A percentile compares a stretch with the other conserved stretches of the same genome.
Evolutionary conservation across 257 asterid genomes (phyloP).

Genomic region (Paraleonurus japonicus): DNA sequence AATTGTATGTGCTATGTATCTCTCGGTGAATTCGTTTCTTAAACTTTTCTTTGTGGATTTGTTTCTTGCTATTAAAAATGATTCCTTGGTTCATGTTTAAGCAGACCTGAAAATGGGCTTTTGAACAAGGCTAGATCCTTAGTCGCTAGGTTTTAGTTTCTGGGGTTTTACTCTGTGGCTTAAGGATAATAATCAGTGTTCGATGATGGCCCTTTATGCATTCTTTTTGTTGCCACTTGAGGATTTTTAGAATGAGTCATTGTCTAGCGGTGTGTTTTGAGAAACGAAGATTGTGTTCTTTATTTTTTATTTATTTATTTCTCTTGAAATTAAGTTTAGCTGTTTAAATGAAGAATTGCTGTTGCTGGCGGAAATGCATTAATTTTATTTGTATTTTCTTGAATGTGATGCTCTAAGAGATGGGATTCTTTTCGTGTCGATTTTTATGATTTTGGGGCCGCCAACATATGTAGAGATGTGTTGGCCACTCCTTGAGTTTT

Average conservation of each 20-base stretch:
- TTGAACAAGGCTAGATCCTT: constrained; percentile 19
- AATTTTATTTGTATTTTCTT: neutral
- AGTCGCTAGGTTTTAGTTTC: constrained; percentile 7
- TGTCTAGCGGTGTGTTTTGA: neutral
- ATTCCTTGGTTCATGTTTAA: neutral
- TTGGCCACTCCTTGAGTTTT: constrained; percentile 1
- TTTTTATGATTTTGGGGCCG: neutral
- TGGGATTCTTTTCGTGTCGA: neutral
- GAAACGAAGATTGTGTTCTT: neutral
- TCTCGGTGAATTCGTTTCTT: neutral
- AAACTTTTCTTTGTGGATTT: neutral
- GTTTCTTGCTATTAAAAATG: constrained; percentile 1
- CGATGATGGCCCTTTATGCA: neutral
- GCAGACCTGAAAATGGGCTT: neutral
- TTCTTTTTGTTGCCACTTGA: neutral
- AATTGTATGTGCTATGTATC: neutral
- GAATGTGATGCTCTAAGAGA: neutral
- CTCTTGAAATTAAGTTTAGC: constrained; percentile 9
- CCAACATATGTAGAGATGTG: neutral
- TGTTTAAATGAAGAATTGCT: neutral
- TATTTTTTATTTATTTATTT: neutral
- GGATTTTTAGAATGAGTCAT: neutral
- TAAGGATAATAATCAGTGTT: constrained; percentile 5
- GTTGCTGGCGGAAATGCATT: neutral
- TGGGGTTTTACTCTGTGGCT: constrained; percentile 13